Evolutionary conservation across 2,329 filamentous ascomycete genomes (phyloP).

Genomic region (Monosporascus ibericus): DNA sequence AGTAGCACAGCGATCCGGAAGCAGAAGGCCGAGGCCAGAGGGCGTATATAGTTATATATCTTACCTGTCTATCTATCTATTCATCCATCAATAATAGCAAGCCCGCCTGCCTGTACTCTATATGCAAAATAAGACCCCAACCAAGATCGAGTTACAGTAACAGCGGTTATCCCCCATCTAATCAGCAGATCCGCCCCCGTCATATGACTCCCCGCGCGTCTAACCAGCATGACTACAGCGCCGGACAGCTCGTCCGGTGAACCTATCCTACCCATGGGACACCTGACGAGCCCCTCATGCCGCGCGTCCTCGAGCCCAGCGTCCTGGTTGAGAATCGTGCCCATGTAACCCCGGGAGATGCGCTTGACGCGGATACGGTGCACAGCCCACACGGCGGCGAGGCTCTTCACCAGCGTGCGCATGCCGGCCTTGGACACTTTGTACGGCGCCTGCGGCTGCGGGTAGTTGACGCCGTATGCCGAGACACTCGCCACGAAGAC

Average conservation of each 20-base stretch:
- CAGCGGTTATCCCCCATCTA: constrained; percentile 47
- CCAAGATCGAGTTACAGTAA: constrained; percentile 14
- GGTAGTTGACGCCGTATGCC: constrained; percentile 63
- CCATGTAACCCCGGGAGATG: constrained; percentile 71
- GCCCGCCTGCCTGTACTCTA: not conserved
- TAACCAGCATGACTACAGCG: constrained; percentile 53
- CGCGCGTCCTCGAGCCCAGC: constrained; percentile 48
- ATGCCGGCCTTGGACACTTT: constrained; percentile 67
- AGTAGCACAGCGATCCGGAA: constrained; percentile 81
- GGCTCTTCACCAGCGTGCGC: constrained; percentile 53
- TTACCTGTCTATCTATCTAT: not conserved
- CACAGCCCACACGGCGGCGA: constrained; percentile 68
- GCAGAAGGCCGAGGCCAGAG: constrained; percentile 27
- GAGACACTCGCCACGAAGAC: constrained; percentile 63
- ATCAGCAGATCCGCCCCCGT: constrained; percentile 61
- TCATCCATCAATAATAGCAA: not conserved
- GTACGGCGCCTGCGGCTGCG: constrained; percentile 66
- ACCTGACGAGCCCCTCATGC: constrained; percentile 50
- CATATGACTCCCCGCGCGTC: constrained; percentile 59
- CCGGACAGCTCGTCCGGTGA: constrained; percentile 57
- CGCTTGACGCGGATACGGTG: constrained; percentile 67
- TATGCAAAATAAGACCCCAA: too few relatives aligned
- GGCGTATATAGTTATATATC: constrained; percentile 4
- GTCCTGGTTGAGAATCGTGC: constrained; percentile 66
- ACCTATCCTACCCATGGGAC: constrained; percentile 62